phyloP scores from a whole-genome alignment of 495 filamentous ascomycete species.

The Clavariopsis aquatica region DNA sequence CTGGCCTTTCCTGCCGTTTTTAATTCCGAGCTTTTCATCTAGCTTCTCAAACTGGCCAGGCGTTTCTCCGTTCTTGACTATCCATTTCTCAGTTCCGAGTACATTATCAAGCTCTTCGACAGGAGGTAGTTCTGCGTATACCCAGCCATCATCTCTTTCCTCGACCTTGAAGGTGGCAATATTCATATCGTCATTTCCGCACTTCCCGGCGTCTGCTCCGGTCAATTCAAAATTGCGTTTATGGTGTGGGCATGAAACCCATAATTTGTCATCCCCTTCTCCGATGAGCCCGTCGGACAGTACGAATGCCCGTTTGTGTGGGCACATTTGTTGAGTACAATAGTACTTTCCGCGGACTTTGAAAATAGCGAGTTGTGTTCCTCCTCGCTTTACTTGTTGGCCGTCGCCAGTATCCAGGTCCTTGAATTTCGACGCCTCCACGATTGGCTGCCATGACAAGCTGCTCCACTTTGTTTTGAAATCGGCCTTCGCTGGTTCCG shows the following conservation, averaged over 20 bases:
- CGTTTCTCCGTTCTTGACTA: conserved; percentile 72
- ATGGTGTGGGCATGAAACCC: conserved; percentile 87
- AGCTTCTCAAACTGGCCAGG: conserved; percentile 64
- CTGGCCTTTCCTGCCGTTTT: conserved; percentile 56
- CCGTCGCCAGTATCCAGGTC: conserved; percentile 69
- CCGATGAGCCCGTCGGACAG: conserved; percentile 84
- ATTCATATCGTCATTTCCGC: conserved; percentile 75
- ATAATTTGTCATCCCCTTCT: conserved; percentile 64
- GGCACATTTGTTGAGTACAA: conserved; percentile 94
- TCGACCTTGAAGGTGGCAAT: conserved; percentile 85
- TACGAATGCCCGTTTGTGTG: conserved; percentile 89
- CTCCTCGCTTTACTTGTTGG: conserved; percentile 76
- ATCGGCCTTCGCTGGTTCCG: conserved; percentile 64
- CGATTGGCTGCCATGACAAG: conserved; percentile 80
- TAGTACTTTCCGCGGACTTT: conserved; percentile 80
- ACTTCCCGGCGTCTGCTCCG: conserved; percentile 66
- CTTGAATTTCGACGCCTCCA: conserved; percentile 70
- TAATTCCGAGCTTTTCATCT: conserved; percentile 61
- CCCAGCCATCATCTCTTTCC: conserved; percentile 73
- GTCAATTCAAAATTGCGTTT: conserved; percentile 85
- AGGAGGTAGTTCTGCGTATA: conserved; percentile 82
- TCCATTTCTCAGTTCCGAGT: conserved; percentile 81
- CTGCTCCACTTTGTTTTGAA: conserved; percentile 74
- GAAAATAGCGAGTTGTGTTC: conserved; percentile 90
- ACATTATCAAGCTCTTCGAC: conserved; percentile 80